Percentiles rank a stretch among this genome's conserved stretches.
Conservation (phyloP, 257 asterid species). For the Przewalskia tangutica region DNA sequence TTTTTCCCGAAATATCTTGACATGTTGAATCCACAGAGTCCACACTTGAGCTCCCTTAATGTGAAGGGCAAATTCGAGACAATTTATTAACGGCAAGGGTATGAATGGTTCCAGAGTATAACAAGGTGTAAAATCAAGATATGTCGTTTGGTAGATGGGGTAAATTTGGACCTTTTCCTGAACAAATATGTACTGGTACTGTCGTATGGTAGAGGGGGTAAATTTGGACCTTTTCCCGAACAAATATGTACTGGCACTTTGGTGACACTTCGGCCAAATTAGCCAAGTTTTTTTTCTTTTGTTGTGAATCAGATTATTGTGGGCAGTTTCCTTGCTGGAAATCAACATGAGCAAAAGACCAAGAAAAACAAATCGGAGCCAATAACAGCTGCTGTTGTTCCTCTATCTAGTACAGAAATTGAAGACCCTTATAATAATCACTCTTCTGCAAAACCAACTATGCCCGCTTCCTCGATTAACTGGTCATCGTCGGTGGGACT, state of each 20-base stretch:
- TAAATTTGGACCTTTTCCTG: not conserved
- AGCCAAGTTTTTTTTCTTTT: not conserved
- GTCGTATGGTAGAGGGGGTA: not conserved
- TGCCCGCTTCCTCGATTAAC: conserved; percentile 33
- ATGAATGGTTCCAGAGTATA: not conserved
- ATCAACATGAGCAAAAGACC: conserved; percentile 57
- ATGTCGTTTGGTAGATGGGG: not conserved
- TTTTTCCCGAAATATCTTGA: not conserved
- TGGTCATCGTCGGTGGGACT: conserved; percentile 53
- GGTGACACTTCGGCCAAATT: not conserved
- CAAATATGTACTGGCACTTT: not conserved
- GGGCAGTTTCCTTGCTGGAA: conserved; percentile 79
- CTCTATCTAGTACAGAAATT: conserved; percentile 38
- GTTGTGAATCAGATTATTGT: conserved; percentile 50
- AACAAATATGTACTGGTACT: not conserved
- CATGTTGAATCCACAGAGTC: not conserved
- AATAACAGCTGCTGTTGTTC: conserved; percentile 31
- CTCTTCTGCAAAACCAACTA: conserved; percentile 1
- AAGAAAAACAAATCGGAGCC: conserved; percentile 55
- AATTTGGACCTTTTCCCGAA: not conserved
- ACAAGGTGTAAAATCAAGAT: not conserved
- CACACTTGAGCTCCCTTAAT: not conserved
- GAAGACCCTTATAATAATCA: conserved; percentile 26
- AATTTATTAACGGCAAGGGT: not conserved
- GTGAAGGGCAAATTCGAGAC: not conserved